Conservation (phyloP, 331 rosid species). For the Rosa hybrid region DNA sequence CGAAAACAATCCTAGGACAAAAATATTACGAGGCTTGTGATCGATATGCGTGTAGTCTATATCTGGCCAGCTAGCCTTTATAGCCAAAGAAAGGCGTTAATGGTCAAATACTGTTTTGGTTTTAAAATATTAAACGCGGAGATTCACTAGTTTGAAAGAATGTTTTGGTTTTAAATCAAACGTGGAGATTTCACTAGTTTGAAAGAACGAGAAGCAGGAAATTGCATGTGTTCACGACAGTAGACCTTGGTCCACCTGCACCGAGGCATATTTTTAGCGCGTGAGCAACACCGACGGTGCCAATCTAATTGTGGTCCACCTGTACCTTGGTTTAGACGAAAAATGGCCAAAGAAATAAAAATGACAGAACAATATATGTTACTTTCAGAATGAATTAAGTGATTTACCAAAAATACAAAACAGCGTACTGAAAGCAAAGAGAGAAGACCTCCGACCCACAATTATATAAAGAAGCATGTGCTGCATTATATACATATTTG, state of each 20-base stretch:
- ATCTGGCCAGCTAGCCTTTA: not conserved
- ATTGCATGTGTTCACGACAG: not conserved
- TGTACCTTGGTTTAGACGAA: no score
- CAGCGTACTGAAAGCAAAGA: not conserved
- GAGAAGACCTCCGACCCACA: not conserved
- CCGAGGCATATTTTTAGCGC: no score
- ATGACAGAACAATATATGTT: not conserved
- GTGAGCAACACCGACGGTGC: no score
- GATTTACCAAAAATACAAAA: not conserved
- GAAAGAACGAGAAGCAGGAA: not conserved
- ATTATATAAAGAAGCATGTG: not conserved
- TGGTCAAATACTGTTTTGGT: not conserved
- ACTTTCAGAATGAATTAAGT: not conserved
- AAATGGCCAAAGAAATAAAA: no score
- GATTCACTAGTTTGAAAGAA: not conserved
- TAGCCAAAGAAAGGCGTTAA: not conserved
- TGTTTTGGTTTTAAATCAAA: no score
- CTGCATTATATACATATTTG: not conserved
- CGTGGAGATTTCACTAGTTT: no score
- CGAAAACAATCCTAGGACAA: not conserved
- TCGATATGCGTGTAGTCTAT: not conserved
- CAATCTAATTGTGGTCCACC: no score
- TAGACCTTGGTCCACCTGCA: no score
- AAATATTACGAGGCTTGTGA: not conserved
- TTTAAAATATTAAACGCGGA: not conserved